These are phyloP conservation scores for Zygnema cylindricum DNA, from an alignment of 139 green algal species.

Conservation along the genomic window DNA sequence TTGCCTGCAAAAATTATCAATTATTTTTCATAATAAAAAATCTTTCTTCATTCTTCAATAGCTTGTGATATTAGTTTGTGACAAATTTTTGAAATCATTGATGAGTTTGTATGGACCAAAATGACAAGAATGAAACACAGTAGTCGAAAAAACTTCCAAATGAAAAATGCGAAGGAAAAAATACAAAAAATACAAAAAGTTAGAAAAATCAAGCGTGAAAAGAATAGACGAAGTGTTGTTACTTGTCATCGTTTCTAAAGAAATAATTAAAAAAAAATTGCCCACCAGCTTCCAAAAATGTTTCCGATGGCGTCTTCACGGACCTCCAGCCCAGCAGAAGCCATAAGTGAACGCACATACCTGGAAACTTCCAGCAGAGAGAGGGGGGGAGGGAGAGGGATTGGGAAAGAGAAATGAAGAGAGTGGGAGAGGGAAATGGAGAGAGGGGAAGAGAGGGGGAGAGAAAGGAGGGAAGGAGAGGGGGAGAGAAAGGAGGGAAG, in stretches of 20 bases:
- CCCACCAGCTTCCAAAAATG: slow-evolving; percentile 84
- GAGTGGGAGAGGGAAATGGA: too few species aligned
- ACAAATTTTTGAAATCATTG: slow-evolving; percentile 9
- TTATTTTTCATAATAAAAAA: slow-evolving; percentile 22
- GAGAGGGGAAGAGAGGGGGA: too few species aligned
- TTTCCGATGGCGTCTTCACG: slow-evolving; percentile 89
- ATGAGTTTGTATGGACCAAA: neutral
- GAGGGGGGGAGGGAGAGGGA: too few species aligned
- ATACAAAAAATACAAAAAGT: too few species aligned
- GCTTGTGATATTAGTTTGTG: neutral
- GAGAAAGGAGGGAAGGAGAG: neutral
- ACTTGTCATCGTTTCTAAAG: neutral
- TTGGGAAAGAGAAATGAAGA: too few species aligned
- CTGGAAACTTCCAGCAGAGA: slow-evolving; percentile 55
- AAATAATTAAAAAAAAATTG: too few species aligned
- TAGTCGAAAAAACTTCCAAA: too few species aligned
- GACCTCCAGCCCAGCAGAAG: slow-evolving; percentile 69
- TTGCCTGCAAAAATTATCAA: too few species aligned
- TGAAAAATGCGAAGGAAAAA: too few species aligned
- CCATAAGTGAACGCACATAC: slow-evolving; percentile 88
- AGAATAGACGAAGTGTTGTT: too few species aligned
- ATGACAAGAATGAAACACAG: neutral
- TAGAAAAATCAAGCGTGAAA: too few species aligned
- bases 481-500: neutral
- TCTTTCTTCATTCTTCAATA: slow-evolving; percentile 8